Conservation (phyloP, 177 flowering plant genomes). For the Vitis hybrid region DNA sequence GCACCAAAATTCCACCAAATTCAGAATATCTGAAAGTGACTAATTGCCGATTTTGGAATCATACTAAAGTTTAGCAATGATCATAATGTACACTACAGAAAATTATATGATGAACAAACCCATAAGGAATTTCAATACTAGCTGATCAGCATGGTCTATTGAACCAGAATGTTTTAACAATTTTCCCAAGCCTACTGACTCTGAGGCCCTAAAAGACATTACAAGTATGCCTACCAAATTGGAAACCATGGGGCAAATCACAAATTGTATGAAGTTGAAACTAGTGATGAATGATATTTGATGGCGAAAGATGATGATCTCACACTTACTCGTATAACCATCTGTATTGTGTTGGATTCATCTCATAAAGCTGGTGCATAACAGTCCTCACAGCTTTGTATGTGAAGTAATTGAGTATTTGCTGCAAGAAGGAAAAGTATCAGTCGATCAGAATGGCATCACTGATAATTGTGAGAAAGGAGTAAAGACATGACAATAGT, state of each 20-base stretch:
- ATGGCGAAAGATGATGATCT: not conserved
- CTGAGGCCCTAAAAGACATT: not conserved
- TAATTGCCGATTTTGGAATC: not conserved
- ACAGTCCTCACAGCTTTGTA: conserved; percentile 97
- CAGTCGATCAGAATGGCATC: conserved; percentile 2
- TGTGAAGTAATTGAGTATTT: conserved; percentile 79
- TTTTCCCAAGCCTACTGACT: not conserved
- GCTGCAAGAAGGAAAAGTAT: conserved; percentile 52
- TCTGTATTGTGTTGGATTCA: conserved; percentile 86
- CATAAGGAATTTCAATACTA: too few relatives aligned
- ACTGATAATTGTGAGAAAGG: not conserved
- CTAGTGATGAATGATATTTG: too few relatives aligned
- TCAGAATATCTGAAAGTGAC: not conserved
- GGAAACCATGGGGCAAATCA: not conserved
- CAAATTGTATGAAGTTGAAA: not conserved
- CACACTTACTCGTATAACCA: conserved; percentile 93
- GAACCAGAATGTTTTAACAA: not conserved
- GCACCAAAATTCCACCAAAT: not conserved
- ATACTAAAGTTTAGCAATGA: not conserved
- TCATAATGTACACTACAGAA: too few relatives aligned
- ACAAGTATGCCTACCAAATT: not conserved
- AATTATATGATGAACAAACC: too few relatives aligned
- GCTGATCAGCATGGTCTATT: not conserved
- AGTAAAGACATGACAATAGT: not conserved
- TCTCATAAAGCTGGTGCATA: conserved; percentile 86